Evolutionary conservation across 805 yeast genomes (phyloP), one percentile per base, ranked within the genome.

Genomic region (Zygotorulaspora danielsina): DNA sequence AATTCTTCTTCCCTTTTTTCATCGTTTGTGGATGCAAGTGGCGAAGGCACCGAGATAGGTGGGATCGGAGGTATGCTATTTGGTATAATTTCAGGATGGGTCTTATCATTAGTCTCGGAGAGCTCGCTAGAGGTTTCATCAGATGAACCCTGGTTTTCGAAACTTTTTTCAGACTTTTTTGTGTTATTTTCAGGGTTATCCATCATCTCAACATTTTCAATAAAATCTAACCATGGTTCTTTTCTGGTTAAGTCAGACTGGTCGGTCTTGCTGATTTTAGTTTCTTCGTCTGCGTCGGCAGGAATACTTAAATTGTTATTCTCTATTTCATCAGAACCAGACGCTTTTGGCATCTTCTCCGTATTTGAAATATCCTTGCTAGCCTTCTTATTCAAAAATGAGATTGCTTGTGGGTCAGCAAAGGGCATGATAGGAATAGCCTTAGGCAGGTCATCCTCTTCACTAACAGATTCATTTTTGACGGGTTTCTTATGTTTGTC

Each of bases 351-450:
- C 10, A 12, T 22, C 5, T 27, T 19, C 24, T 29, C 29, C 9
- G 33, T 11, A 6, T 31, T 40, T 16, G 37, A 19, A 11, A 38
- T 5, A 4, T 24, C 27, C 9, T 27, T 15, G 9, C 47, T 37
- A 2, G 41, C 6, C 16, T 36, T 45, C 32, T 47, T 55, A 19
- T 43, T 47, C 19, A 55, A 44, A 19, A 54, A 51, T 6, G 64
- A 50, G 10, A 63, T 38, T 2, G 64, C 57, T 21, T 53, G 54
- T 6, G 75, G 71, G 27, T 57, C 64, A 2, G 73, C 72, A 56
- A 72, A 66, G 13, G 83, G 80, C 55, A 77, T 55, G n/a, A 75
- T 66, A 3, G 82, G 79, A 40, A 76, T 60, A 0, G 79, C 71
- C 16, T 57, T 57, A 4, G 54, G 51, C 5, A 53, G 26, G n/a